Percentiles rank a stretch among this genome's conserved stretches.
phyloP scores from a whole-genome alignment of 306 rosid genomes.

The Casuarina cunninghamiana region DNA sequence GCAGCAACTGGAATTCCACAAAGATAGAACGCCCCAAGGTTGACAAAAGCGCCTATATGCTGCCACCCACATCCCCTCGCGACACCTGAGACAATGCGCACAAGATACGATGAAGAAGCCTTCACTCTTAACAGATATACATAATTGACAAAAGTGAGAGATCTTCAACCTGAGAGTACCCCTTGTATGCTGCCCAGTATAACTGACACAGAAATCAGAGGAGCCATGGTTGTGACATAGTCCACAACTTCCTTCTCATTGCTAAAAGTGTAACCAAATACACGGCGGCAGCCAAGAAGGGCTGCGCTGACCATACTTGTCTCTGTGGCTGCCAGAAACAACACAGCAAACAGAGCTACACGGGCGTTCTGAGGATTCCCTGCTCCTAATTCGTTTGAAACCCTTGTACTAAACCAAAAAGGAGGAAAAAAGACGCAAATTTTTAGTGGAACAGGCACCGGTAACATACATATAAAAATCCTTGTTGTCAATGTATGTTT shows the following conservation, averaged over 20 bases:
- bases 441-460: neutral
- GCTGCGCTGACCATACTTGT: slow-evolving; percentile 35
- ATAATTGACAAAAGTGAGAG: slow-evolving; percentile 2
- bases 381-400: slow-evolving; percentile 79
- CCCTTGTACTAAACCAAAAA: slow-evolving; percentile 50
- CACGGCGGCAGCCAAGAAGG: slow-evolving; percentile 45
- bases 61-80: slow-evolving; percentile 87
- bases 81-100: slow-evolving; percentile 42
- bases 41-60: slow-evolving; percentile 63
- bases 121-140: neutral
- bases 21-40: slow-evolving; percentile 66
- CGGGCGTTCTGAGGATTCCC: slow-evolving; percentile 59
- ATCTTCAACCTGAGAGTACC: slow-evolving; percentile 53
- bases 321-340: slow-evolving; percentile 43
- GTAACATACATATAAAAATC: neutral
- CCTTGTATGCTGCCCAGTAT: slow-evolving; percentile 64
- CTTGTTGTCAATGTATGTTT: neutral
- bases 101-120: neutral
- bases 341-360: slow-evolving; percentile 43
- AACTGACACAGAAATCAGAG: slow-evolving; percentile 52
- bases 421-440: neutral
- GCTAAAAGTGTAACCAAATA: slow-evolving; percentile 65
- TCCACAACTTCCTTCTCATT: slow-evolving; percentile 67
- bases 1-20: slow-evolving; percentile 75
- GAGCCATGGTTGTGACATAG: slow-evolving; percentile 68